phyloP scores from a whole-genome alignment of 768 basidiomycete genomes.

The Phylloporus sp. region DNA sequence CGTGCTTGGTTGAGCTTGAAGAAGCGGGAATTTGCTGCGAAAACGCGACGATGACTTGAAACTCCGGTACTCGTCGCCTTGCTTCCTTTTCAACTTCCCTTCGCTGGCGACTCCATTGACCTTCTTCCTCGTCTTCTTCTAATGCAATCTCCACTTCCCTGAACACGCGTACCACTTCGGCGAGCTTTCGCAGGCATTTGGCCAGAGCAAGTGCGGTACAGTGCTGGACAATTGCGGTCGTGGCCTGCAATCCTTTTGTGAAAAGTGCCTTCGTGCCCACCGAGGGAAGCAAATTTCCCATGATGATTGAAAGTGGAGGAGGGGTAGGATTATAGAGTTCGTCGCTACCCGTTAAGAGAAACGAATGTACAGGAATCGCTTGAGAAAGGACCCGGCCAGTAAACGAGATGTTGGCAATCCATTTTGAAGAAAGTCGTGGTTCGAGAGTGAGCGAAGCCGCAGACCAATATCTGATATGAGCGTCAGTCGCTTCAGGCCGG shows the following conservation, averaged over 20 bases:
- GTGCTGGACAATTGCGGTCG: conserved; percentile 71
- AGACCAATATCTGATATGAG: conserved; percentile 62
- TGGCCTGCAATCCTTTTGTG: conserved; percentile 74
- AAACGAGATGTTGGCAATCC: conserved; percentile 87
- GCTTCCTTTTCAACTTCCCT: conserved; percentile 73
- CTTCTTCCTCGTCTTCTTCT: conserved; percentile 56
- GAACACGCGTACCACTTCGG: conserved; percentile 47
- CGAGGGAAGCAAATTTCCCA: conserved; percentile 78
- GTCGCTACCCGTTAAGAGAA: conserved; percentile 44
- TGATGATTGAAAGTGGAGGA: conserved; percentile 62
- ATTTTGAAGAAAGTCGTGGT: conserved; percentile 81
- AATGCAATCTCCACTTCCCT: conserved; percentile 46
- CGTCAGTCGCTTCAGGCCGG: conserved; percentile 9
- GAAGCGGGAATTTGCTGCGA: conserved; percentile 48
- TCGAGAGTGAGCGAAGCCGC: conserved; percentile 68
- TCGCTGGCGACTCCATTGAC: conserved; percentile 66
- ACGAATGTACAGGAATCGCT: conserved; percentile 60
- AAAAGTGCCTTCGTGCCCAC: conserved; percentile 65
- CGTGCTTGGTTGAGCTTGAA: conserved; percentile 39
- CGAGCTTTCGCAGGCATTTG: conserved; percentile 71
- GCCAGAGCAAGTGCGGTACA: conserved; percentile 74
- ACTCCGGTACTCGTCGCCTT: conserved; percentile 75
- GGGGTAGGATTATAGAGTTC: conserved; percentile 63
- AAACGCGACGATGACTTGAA: conserved; percentile 80
- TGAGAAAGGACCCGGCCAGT: conserved; percentile 75